Percentiles rank a stretch among this genome's conserved stretches.
Evolutionary conservation across 805 yeast genomes (phyloP).

Genomic region (Komagataella phaffii): DNA sequence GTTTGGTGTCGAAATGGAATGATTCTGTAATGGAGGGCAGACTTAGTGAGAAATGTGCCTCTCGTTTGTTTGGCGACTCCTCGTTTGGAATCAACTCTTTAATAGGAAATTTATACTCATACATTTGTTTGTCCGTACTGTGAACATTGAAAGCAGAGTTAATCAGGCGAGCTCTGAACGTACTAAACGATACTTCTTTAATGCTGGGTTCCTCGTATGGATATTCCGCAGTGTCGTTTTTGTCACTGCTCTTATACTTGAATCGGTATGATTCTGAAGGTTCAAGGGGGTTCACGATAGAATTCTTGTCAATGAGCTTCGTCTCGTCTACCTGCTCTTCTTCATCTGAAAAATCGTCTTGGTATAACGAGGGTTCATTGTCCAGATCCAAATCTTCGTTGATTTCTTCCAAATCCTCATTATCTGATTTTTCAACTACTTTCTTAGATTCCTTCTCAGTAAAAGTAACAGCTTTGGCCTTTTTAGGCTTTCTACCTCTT

Average conservation of each 20-base stretch:
- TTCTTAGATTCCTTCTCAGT: not conserved
- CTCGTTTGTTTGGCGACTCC: not conserved
- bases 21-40: slow-evolving; percentile 36
- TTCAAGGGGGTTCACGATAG: not conserved
- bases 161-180: not conserved
- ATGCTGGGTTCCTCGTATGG: not conserved
- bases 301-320: not conserved
- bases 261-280: not conserved
- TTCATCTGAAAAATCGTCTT: slow-evolving; percentile 1
- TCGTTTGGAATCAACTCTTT: not conserved
- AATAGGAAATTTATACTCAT: not conserved
- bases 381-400: slow-evolving; percentile 11
- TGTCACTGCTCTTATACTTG: not conserved
- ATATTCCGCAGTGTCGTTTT: not conserved
- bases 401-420: slow-evolving; percentile 4
- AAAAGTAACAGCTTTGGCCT: not conserved
- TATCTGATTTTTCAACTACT: slow-evolving; percentile 3
- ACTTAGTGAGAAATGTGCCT: slow-evolving; percentile 20
- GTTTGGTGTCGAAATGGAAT: slow-evolving; percentile 26
- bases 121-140: not conserved
- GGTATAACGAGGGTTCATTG: not conserved
- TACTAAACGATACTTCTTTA: not conserved
- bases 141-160: not conserved
- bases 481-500: slow-evolving; percentile 4
- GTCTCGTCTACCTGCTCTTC: slow-evolving; percentile 10